Evolutionary conservation across 148 eudicot species (phyloP).

Genomic region (Vaccinium myrtillus): DNA sequence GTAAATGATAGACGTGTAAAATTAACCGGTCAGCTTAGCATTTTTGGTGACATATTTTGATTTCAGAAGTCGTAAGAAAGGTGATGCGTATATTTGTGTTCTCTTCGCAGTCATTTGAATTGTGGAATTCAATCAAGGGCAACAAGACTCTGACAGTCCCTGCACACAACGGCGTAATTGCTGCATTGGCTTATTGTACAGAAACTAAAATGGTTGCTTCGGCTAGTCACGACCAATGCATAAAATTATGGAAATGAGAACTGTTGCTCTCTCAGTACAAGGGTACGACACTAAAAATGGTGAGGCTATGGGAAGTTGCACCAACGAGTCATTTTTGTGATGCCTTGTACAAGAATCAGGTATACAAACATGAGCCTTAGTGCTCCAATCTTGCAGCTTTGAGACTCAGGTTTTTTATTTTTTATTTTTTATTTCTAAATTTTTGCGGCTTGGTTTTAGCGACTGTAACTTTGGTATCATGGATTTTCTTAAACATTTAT

Average conservation of each 20-base stretch:
- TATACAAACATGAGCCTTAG: background rate
- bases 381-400: background rate
- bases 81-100: background rate
- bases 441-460: background rate
- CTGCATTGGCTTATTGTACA: constrained; percentile 42
- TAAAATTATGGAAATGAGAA: constrained; percentile 41
- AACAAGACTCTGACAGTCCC: constrained; percentile 14
- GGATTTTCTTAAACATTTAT: background rate
- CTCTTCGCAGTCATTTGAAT: constrained; percentile 33
- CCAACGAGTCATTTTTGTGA: background rate
- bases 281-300: background rate
- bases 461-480: background rate
- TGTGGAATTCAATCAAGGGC: constrained; percentile 45
- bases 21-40: background rate
- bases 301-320: background rate
- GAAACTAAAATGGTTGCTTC: constrained; percentile 40
- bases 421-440: background rate
- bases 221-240: constrained; percentile 38
- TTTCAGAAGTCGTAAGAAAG: background rate
- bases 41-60: background rate
- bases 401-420: background rate
- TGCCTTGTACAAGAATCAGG: background rate
- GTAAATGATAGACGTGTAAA: background rate
- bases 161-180: constrained; percentile 32
- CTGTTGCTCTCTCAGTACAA: background rate